phyloP scores from a whole-genome alignment of 306 rosid genomes.

The Ormosia semicastrata region DNA sequence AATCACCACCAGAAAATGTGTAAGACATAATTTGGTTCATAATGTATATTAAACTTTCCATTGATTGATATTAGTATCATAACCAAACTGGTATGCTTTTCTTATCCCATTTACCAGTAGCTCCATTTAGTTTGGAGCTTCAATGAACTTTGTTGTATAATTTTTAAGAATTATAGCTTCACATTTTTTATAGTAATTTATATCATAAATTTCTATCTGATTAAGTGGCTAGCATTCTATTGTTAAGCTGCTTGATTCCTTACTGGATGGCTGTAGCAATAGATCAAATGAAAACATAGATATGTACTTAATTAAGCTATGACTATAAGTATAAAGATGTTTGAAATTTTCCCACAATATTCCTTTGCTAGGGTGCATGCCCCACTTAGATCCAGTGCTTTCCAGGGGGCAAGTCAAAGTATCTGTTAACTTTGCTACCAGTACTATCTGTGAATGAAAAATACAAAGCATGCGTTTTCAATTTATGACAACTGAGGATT shows the following conservation, averaged over 20 bases:
- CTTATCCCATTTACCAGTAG: background rate
- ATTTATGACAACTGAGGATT: background rate
- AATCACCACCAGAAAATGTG: conserved; percentile 33
- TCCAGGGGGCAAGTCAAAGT: background rate
- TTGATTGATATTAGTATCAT: background rate
- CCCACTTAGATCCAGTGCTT: background rate
- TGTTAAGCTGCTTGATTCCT: background rate
- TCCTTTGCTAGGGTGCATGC: background rate
- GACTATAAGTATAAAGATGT: background rate
- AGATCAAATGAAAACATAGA: background rate
- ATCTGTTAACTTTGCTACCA: background rate
- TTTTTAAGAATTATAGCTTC: background rate
- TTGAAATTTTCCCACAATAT: background rate
- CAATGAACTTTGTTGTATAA: background rate
- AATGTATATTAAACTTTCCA: background rate
- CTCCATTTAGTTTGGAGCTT: background rate
- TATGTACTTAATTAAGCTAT: background rate
- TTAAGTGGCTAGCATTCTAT: background rate
- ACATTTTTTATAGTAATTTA: conserved; percentile 6
- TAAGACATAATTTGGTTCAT: conserved; percentile 18
- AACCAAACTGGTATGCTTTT: background rate
- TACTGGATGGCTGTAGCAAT: background rate
- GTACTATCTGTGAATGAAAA: background rate
- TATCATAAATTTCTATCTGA: background rate
- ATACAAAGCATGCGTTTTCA: background rate